These are phyloP conservation scores for Erodium moschatum DNA, from an alignment of 441 rosid genomes.

Conservation along the genomic window DNA sequence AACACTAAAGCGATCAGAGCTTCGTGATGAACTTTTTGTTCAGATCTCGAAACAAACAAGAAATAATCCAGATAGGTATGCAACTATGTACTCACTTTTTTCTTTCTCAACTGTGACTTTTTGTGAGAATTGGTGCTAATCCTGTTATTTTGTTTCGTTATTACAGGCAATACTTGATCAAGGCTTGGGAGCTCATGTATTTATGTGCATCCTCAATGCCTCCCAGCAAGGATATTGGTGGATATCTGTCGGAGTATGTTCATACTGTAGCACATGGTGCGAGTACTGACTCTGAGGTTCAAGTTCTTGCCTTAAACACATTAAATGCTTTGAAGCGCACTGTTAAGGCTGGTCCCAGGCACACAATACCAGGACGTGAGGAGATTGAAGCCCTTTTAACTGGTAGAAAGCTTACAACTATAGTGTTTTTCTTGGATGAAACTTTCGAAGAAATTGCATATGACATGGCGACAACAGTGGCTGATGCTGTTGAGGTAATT, in stretches of 20 bases:
- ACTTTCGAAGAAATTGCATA: constrained; percentile 95
- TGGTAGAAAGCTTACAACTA: constrained; percentile 78
- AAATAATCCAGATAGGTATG: constrained; percentile 76
- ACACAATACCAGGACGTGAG: constrained; percentile 80
- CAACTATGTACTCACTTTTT: constrained; percentile 2
- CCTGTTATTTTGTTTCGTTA: neutral
- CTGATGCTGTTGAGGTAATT: constrained; percentile 95
- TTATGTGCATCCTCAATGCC: constrained; percentile 96
- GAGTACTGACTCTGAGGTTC: constrained; percentile 65
- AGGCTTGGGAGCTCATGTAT: constrained; percentile 95
- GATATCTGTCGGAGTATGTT: constrained; percentile 76
- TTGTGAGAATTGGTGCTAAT: constrained; percentile 14
- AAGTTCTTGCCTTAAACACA: constrained; percentile 66
- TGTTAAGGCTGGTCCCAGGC: constrained; percentile 93
- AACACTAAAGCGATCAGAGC: constrained; percentile 79
- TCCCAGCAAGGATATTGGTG: constrained; percentile 95
- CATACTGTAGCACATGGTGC: constrained; percentile 69
- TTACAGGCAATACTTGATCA: constrained; percentile 69
- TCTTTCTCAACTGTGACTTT: neutral
- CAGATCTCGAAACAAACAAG: constrained; percentile 96
- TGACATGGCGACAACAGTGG: constrained; percentile 90
- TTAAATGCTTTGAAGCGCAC: constrained; percentile 82
- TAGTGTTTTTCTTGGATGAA: constrained; percentile 90
- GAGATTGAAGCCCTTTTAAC: constrained; percentile 92
- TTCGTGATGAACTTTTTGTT: constrained; percentile 90